Evolutionary conservation across 176 grass and related monocot genomes (phyloP), one percentile per base, ranked within the genome.

Genomic region (Dactylis glomerata): DNA sequence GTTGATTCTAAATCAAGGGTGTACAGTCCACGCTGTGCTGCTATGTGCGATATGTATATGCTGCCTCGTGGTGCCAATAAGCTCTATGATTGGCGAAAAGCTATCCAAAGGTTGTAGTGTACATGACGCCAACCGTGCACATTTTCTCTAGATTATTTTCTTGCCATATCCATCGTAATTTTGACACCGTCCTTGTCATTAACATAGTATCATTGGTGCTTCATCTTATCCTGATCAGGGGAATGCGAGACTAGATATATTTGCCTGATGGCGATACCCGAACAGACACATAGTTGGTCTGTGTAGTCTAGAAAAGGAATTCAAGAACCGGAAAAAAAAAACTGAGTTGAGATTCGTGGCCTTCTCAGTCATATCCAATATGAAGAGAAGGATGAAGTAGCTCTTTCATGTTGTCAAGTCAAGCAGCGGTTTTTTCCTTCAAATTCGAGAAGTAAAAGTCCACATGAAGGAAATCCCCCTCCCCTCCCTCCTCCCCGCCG

Each of bases 351-450:
- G 52, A 55, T 26, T 58, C 56, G 3, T 24, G 23, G 56, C n/a
- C 56, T 0, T 98, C 79, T 5, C 46, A 16, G 46, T 93, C 81
- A 82, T 92, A 87, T 40, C 84, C 74, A 46, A 86, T 83, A 12
- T 57, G 89, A 17, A 92, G 83, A 76, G 84, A 82, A 62, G 91
- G 93, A 75, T 98, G 91, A 13, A 85, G 81, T 13, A 91, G 85
- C 31, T 95, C 89, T 56, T 88, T 92, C 33, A 90, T 80, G 36
- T 87, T 92, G 77, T 95, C 95, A 0, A 88, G 41, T 98, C 91
- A 20, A 95, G 90, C 26, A 95, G 28, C 8, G 91, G 93, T 86
- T 92, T 92, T 98, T 66, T 83, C 91, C 93, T 95, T 19, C 44
- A 76, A 84, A 71, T 77, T 61, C 17, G 15, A 75, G 22, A 62